Evolutionary conservation across 768 basidiomycete genomes (phyloP).

Genomic region (Tephrocybe sp.): DNA sequence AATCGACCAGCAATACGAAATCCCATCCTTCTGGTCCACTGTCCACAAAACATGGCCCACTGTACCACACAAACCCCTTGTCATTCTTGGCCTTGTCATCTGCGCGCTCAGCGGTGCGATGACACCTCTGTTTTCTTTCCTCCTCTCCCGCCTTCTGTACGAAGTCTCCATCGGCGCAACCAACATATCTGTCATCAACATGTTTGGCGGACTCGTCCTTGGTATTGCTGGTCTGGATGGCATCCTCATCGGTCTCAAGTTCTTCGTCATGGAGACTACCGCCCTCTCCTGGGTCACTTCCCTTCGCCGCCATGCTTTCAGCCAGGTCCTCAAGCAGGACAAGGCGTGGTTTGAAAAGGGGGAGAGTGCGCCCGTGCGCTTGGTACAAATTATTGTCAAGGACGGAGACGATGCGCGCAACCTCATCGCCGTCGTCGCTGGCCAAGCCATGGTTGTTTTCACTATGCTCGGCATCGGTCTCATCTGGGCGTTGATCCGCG

Average conservation of each 20-base stretch:
- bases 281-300: slow-evolving; percentile 74
- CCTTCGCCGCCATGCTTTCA: slow-evolving; percentile 58
- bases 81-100: slow-evolving; percentile 69
- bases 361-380: slow-evolving; percentile 52
- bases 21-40: slow-evolving; percentile 44
- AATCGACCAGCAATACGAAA: background rate
- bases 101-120: slow-evolving; percentile 76
- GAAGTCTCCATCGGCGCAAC: slow-evolving; percentile 73
- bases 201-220: slow-evolving; percentile 72
- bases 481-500: slow-evolving; percentile 82
- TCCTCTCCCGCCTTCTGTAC: slow-evolving; percentile 80
- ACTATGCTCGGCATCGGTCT: slow-evolving; percentile 85
- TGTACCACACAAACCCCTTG: slow-evolving; percentile 70
- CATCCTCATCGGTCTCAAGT: slow-evolving; percentile 71
- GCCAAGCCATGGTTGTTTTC: slow-evolving; percentile 69
- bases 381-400: slow-evolving; percentile 81
- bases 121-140: slow-evolving; percentile 91
- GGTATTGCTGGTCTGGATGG: slow-evolving; percentile 77
- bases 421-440: slow-evolving; percentile 71
- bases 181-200: slow-evolving; percentile 60
- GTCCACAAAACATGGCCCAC: slow-evolving; percentile 62
- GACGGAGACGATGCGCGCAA: slow-evolving; percentile 87
- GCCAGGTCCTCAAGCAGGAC: slow-evolving; percentile 72
- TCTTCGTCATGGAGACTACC: slow-evolving; percentile 74
- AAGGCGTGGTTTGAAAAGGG: slow-evolving; percentile 83